Conservation (phyloP, 1,284 basidiomycete species). For the Cryptococcus floricola region DNA sequence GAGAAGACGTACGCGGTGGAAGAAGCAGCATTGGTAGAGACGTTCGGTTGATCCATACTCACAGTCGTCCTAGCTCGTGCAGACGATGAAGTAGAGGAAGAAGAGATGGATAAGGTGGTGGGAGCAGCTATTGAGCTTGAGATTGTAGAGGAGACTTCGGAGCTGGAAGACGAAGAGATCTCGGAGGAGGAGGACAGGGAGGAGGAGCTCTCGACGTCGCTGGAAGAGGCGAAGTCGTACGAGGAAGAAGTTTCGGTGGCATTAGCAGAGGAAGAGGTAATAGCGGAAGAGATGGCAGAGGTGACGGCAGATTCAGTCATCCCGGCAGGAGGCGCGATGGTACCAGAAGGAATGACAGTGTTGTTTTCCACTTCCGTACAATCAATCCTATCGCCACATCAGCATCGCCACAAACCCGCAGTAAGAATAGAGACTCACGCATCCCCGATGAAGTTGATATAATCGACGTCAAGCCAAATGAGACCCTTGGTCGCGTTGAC, state of each 20-base stretch:
- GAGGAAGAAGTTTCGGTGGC: neutral
- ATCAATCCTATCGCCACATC: neutral
- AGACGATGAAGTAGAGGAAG: neutral
- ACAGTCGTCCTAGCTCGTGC: constrained; percentile 6
- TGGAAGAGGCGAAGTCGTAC: too few relatives aligned
- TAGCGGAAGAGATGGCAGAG: neutral
- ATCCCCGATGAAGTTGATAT: constrained; percentile 6
- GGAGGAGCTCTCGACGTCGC: neutral
- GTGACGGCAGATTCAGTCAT: neutral
- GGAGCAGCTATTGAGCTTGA: neutral
- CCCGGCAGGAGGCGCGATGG: constrained; percentile 2
- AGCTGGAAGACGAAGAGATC: neutral
- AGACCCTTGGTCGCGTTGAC: constrained; percentile 2
- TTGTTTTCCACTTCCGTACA: neutral
- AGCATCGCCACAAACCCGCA: neutral
- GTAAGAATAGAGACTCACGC: constrained; percentile 4
- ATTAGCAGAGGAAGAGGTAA: neutral
- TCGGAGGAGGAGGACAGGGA: neutral
- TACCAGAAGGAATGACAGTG: constrained; percentile 6
- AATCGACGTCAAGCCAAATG: constrained; percentile 17
- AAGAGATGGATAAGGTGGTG: neutral
- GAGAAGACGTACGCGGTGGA: neutral
- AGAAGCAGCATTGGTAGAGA: neutral
- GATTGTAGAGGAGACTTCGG: neutral
- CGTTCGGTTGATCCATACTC: neutral